Conservation (phyloP, 73 alveolate species). For the Paramecium tetraurelia region DNA sequence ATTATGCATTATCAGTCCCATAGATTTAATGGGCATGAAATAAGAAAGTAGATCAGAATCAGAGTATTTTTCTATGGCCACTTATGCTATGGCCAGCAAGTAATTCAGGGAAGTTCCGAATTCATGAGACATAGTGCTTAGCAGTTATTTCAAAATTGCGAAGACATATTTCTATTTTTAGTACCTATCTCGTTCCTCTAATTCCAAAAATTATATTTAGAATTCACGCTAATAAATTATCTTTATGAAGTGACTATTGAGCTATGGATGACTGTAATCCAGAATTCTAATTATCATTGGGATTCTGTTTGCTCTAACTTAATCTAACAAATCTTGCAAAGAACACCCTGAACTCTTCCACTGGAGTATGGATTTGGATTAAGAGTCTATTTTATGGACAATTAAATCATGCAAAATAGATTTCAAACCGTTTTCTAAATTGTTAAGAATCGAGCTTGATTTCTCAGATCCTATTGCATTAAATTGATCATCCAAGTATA, state of each 20-base stretch:
- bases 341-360: not conserved
- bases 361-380: not conserved
- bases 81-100: conserved; percentile 14
- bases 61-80: not conserved
- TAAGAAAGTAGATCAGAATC: not conserved
- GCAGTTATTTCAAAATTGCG: not conserved
- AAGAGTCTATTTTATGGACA: not conserved
- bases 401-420: not conserved
- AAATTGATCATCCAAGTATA: not conserved
- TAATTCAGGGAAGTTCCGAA: conserved; percentile 38
- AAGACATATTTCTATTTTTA: not conserved
- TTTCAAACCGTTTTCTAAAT: not conserved
- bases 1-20: conserved; percentile 16
- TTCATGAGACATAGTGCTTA: conserved; percentile 23
- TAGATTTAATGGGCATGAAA: not conserved
- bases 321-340: not conserved
- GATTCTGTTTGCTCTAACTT: not conserved
- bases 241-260: not conserved
- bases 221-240: not conserved
- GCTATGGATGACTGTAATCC: not conserved
- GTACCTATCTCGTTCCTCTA: not conserved
- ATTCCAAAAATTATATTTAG: not conserved
- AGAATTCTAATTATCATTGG: not conserved
- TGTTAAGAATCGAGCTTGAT: not conserved
- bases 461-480: not conserved